Evolutionary conservation across 2,329 filamentous ascomycete genomes (phyloP).

Genomic region (Fusarium metavorans): DNA sequence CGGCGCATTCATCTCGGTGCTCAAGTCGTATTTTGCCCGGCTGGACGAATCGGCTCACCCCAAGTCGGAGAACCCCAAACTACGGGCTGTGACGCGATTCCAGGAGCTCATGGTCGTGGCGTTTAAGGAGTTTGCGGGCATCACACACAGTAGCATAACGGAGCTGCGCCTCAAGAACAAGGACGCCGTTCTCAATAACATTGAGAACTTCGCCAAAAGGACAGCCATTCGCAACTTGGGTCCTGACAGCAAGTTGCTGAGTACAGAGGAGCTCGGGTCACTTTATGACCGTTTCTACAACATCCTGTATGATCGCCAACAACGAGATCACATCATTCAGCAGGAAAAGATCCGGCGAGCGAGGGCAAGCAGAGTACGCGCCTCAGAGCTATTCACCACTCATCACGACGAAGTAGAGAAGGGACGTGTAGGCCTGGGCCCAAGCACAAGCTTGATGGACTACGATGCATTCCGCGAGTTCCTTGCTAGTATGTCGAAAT

Average conservation of each 20-base stretch:
- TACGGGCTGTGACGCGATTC: slow-evolving; percentile 93
- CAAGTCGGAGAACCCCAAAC: slow-evolving; percentile 93
- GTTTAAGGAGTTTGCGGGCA: slow-evolving; percentile 96
- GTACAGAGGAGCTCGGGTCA: slow-evolving; percentile 85
- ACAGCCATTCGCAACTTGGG: slow-evolving; percentile 96
- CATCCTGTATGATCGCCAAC: slow-evolving; percentile 90
- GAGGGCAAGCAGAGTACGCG: slow-evolving; percentile 66
- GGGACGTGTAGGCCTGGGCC: slow-evolving; percentile 87
- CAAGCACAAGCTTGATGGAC: slow-evolving; percentile 94
- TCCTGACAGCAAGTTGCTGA: slow-evolving; percentile 92
- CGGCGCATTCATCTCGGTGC: slow-evolving; percentile 93
- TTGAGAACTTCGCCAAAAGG: slow-evolving; percentile 96
- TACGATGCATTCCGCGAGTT: slow-evolving; percentile 97
- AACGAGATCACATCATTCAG: slow-evolving; percentile 80
- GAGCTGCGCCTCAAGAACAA: slow-evolving; percentile 94
- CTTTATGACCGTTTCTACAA: slow-evolving; percentile 96
- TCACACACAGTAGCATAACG: slow-evolving; percentile 92
- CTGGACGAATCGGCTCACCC: slow-evolving; percentile 97
- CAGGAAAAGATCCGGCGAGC: slow-evolving; percentile 78
- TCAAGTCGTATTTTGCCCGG: slow-evolving; percentile 94
- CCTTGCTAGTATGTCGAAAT: slow-evolving; percentile 87
- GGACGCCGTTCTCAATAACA: slow-evolving; percentile 91
- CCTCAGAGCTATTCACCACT: slow-evolving; percentile 53
- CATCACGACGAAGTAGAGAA: slow-evolving; percentile 74
- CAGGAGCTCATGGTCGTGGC: slow-evolving; percentile 99